Conservation (phyloP, 495 filamentous ascomycete genomes). For the Tetracladium setigerum region DNA sequence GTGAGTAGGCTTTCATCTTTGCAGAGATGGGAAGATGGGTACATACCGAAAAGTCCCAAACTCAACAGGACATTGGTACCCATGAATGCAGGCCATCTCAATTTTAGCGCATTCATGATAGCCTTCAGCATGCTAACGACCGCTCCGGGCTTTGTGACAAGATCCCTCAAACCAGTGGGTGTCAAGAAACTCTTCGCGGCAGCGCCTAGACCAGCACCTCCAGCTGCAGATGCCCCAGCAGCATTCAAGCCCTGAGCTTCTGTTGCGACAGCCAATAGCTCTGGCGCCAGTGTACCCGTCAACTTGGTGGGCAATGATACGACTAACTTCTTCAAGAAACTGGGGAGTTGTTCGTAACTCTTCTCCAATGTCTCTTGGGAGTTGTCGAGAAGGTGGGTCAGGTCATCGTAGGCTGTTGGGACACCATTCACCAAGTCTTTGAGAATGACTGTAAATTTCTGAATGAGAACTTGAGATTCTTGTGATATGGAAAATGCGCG, state of each 20-base stretch:
- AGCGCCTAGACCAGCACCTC: slow-evolving; percentile 16
- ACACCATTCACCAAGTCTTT: slow-evolving; percentile 89
- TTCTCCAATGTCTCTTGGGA: slow-evolving; percentile 67
- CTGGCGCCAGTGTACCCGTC: slow-evolving; percentile 64
- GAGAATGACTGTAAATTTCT: slow-evolving; percentile 79
- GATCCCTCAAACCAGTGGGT: slow-evolving; percentile 52
- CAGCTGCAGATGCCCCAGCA: slow-evolving; percentile 13
- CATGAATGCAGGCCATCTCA: slow-evolving; percentile 77
- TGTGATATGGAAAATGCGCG: slow-evolving; percentile 73
- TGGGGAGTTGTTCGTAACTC: slow-evolving; percentile 71
- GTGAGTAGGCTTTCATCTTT: neutral
- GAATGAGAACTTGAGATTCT: slow-evolving; percentile 71
- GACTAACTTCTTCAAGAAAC: slow-evolving; percentile 78
- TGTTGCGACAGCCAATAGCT: slow-evolving; percentile 67
- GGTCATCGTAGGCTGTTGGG: slow-evolving; percentile 86
- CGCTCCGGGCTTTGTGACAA: slow-evolving; percentile 81
- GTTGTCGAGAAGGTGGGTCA: slow-evolving; percentile 72
- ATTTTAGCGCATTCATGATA: slow-evolving; percentile 76
- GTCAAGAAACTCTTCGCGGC: slow-evolving; percentile 32
- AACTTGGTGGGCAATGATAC: slow-evolving; percentile 78
- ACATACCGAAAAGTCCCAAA: slow-evolving; percentile 73
- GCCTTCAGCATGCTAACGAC: slow-evolving; percentile 73
- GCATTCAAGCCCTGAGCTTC: slow-evolving; percentile 61
- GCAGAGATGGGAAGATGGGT: neutral
- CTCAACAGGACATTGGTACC: slow-evolving; percentile 83